Evolutionary conservation across 768 basidiomycete genomes (phyloP).

Genomic region (Trametes sanguinea): DNA sequence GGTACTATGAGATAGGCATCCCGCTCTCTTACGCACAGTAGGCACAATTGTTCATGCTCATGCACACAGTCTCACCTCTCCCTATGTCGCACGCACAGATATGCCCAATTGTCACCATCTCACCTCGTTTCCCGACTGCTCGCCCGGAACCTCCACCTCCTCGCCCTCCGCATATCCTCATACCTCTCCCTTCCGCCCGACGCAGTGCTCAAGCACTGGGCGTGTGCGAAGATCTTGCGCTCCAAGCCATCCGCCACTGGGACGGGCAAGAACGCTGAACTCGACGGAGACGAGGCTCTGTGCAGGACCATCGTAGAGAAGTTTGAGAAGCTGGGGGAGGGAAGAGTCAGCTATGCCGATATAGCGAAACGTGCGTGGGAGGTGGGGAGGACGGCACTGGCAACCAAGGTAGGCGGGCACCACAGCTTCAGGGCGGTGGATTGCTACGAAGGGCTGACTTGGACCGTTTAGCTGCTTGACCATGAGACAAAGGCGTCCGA

Average conservation of each 20-base stretch:
- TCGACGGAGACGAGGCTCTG: slow-evolving; percentile 73
- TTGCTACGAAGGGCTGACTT: neutral
- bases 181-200: slow-evolving; percentile 84
- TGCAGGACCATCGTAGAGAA: slow-evolving; percentile 87
- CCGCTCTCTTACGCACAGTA: slow-evolving; percentile 92
- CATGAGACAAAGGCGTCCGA: slow-evolving; percentile 86
- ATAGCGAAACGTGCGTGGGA: slow-evolving; percentile 95
- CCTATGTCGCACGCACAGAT: slow-evolving; percentile 47
- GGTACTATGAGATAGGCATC: slow-evolving; percentile 90
- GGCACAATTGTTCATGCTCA: slow-evolving; percentile 30
- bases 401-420: slow-evolving; percentile 65
- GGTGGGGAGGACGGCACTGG: slow-evolving; percentile 74
- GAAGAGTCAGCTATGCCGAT: slow-evolving; percentile 88
- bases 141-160: slow-evolving; percentile 84
- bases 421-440: neutral
- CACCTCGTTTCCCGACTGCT: slow-evolving; percentile 83
- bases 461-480: slow-evolving; percentile 70
- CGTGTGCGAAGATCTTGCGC: slow-evolving; percentile 83
- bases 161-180: slow-evolving; percentile 87
- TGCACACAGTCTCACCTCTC: neutral
- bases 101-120: slow-evolving; percentile 76
- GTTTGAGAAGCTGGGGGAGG: slow-evolving; percentile 78
- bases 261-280: slow-evolving; percentile 53
- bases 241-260: slow-evolving; percentile 62
- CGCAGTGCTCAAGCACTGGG: slow-evolving; percentile 93